These are phyloP conservation scores for Candida vaughaniae DNA, from an alignment of 805 yeast genomes.

Conservation along the genomic window DNA sequence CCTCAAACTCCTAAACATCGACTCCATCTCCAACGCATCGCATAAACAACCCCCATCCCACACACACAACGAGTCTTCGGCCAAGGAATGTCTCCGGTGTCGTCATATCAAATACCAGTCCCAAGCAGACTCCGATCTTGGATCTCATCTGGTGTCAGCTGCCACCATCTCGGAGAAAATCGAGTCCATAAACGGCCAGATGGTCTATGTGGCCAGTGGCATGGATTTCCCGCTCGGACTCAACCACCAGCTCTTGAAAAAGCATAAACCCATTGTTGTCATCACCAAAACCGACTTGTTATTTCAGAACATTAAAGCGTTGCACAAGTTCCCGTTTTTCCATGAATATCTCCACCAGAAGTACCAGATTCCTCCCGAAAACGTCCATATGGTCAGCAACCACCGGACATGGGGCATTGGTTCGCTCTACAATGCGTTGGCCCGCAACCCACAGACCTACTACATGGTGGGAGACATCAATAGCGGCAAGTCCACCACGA, in stretches of 20 bases:
- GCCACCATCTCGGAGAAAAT: conserved; percentile 1
- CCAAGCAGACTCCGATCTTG: not conserved
- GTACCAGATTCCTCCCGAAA: conserved; percentile 31
- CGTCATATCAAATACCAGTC: conserved; percentile 32
- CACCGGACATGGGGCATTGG: conserved; percentile 52
- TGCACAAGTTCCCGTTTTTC: conserved; percentile 27
- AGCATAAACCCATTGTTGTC: conserved; percentile 27
- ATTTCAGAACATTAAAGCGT: conserved; percentile 26
- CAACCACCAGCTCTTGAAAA: conserved; percentile 15
- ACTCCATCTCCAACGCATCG: not conserved
- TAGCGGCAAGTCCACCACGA: conserved; percentile 65
- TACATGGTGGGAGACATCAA: conserved; percentile 67
- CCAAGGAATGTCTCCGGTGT: conserved; percentile 54
- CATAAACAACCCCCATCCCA: not conserved
- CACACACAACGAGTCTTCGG: not conserved
- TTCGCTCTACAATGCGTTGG: conserved; percentile 35
- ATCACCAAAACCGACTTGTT: conserved; percentile 47
- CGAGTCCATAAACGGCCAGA: conserved; percentile 1
- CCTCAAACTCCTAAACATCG: conserved; percentile 5
- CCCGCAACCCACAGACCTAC: conserved; percentile 25
- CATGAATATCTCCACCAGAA: conserved; percentile 32
- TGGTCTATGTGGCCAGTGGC: conserved; percentile 10
- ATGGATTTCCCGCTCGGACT: conserved; percentile 71
- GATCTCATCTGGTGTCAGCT: conserved; percentile 1
- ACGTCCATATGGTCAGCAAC: conserved; percentile 52